Conservation (phyloP, 1,284 basidiomycete species). For the Sporisorium reilianum region DNA sequence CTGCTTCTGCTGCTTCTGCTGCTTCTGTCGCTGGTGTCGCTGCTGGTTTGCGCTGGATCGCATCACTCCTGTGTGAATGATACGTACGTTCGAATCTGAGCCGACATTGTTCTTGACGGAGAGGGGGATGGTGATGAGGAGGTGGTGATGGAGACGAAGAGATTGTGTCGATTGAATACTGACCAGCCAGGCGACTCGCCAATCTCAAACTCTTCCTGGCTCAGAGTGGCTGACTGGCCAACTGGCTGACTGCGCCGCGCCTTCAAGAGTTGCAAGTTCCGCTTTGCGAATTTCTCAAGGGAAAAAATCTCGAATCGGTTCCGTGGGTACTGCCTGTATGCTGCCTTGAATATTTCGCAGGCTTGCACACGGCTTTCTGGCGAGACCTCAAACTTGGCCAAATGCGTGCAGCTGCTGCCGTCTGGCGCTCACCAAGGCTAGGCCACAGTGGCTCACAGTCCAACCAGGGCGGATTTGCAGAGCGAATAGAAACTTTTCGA, state of each 20-base stretch:
- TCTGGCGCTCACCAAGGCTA: background rate
- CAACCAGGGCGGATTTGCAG: background rate
- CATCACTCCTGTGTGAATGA: constrained; percentile 25
- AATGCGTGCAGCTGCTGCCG: constrained; percentile 4
- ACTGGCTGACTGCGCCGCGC: background rate
- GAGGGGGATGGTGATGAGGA: constrained; percentile 32
- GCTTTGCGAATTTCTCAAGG: constrained; percentile 12
- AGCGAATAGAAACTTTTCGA: background rate
- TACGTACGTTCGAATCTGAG: constrained; percentile 59
- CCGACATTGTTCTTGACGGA: constrained; percentile 59
- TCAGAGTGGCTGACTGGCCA: background rate
- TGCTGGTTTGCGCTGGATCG: constrained; percentile 19
- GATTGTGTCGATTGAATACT: constrained; percentile 8
- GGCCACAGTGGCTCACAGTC: no score
- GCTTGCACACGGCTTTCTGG: constrained; percentile 25
- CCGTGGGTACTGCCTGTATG: constrained; percentile 19
- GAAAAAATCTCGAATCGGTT: constrained; percentile 1
- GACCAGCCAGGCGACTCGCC: constrained; percentile 1
- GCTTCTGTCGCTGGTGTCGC: constrained; percentile 8
- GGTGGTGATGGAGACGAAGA: constrained; percentile 34
- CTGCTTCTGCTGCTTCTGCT: background rate
- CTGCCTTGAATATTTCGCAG: constrained; percentile 9
- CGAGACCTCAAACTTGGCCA: no score
- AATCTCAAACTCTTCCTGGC: constrained; percentile 12
- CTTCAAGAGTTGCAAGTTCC: background rate